Percentiles rank a stretch among this genome's conserved stretches.
phyloP scores from a whole-genome alignment of 257 asterid species.

The Solanum dulcamara region DNA sequence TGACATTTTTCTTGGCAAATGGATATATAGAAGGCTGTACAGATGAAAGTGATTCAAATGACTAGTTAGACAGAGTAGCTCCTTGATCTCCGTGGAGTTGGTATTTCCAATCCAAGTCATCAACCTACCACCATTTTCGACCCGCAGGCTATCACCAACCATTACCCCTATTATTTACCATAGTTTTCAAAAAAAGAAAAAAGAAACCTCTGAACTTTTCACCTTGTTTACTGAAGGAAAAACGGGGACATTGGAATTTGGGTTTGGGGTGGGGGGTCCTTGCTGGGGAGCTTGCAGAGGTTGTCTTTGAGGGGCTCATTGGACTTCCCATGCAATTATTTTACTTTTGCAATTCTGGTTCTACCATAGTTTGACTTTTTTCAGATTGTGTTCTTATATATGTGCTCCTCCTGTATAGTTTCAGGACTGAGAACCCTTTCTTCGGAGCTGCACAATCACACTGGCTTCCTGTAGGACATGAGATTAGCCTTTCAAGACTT shows the following conservation, averaged over 20 bases:
- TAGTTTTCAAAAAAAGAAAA: not conserved
- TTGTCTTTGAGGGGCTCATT: not conserved
- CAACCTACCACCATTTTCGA: not conserved
- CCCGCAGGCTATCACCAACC: not conserved
- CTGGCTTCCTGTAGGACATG: slow-evolving; percentile 34
- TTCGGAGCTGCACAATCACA: slow-evolving; percentile 36
- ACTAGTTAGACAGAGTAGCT: not conserved
- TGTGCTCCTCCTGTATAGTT: slow-evolving; percentile 15
- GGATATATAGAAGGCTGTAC: not conserved
- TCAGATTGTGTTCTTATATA: not conserved
- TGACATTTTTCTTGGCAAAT: not conserved
- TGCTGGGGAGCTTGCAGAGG: not conserved
- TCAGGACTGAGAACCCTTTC: slow-evolving; percentile 37
- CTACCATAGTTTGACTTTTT: not conserved
- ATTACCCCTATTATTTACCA: not conserved
- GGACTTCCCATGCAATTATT: not conserved
- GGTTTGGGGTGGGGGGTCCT: not conserved
- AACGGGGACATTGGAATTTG: not conserved
- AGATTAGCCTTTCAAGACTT: slow-evolving; percentile 34
- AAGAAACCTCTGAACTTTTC: not conserved
- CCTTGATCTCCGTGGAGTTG: not conserved
- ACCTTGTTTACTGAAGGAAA: not conserved
- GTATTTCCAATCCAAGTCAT: not conserved
- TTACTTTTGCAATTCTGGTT: not conserved
- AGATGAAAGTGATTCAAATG: not conserved